Percentiles rank a stretch among this genome's conserved stretches.
These are phyloP conservation scores for Clonostachys byssicola DNA, from an alignment of 2,329 filamentous ascomycete species.

Conservation along the genomic window DNA sequence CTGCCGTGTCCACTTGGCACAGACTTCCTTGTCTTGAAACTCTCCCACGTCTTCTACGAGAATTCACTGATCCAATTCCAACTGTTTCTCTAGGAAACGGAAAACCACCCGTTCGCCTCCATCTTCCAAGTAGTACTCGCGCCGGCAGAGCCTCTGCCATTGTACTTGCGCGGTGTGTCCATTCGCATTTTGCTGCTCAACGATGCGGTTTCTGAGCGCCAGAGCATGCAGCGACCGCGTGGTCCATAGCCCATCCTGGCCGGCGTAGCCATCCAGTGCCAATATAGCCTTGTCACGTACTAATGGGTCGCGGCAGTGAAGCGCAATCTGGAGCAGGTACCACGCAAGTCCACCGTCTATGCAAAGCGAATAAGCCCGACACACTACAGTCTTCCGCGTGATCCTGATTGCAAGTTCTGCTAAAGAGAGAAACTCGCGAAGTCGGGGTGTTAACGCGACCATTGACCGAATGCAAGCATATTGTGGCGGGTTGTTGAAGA, in stretches of 20 bases:
- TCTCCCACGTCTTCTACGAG: too few relatives aligned
- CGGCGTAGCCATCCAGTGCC: conserved; percentile 23
- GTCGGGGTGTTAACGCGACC: conserved; percentile 14
- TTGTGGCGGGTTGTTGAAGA: conserved; percentile 18
- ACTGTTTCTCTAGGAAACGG: too few relatives aligned
- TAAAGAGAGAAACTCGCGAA: conserved; percentile 24
- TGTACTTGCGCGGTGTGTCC: too few relatives aligned
- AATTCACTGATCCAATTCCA: too few relatives aligned
- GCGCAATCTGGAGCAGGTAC: conserved; percentile 11
- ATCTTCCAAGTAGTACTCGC: too few relatives aligned
- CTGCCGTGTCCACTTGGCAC: too few relatives aligned
- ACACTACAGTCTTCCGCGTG: background rate
- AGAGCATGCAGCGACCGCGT: conserved; percentile 16
- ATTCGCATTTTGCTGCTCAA: conserved; percentile 11
- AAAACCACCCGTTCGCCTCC: too few relatives aligned
- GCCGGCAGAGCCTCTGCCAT: too few relatives aligned
- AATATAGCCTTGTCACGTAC: conserved; percentile 20
- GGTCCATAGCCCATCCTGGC: conserved; percentile 24
- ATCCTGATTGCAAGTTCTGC: conserved; percentile 14
- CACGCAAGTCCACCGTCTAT: conserved; percentile 20
- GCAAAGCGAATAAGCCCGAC: background rate
- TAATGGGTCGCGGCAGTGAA: conserved; percentile 23
- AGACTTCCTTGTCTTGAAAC: too few relatives aligned
- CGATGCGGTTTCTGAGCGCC: conserved; percentile 12
- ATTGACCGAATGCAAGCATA: conserved; percentile 14